Conservation (phyloP, 495 filamentous ascomycete species). For the Pyronema domesticum region DNA sequence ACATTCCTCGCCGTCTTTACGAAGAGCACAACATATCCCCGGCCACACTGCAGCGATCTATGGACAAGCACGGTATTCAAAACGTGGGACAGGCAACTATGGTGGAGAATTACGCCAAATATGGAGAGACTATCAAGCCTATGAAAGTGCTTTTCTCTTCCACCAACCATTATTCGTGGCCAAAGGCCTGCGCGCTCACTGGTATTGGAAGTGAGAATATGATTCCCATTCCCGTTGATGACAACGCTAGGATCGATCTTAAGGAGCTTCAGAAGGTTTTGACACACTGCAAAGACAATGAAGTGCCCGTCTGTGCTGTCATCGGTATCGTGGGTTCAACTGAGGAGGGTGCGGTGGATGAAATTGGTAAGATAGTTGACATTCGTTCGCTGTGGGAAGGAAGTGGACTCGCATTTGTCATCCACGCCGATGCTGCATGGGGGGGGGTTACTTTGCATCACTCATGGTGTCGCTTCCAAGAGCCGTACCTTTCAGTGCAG, state of each 20-base stretch:
- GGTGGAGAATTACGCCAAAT: neutral
- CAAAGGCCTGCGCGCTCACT: constrained; percentile 29
- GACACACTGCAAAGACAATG: constrained; percentile 17
- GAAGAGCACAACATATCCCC: constrained; percentile 27
- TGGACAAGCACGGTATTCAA: constrained; percentile 30
- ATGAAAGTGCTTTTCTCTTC: constrained; percentile 23
- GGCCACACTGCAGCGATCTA: constrained; percentile 21
- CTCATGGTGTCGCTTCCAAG: too few species aligned
- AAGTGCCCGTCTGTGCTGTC: constrained; percentile 24
- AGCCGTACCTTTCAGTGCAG: too few species aligned
- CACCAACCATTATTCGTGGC: constrained; percentile 35
- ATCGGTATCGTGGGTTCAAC: constrained; percentile 10
- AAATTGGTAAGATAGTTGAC: constrained; percentile 26
- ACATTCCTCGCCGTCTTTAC: constrained; percentile 27
- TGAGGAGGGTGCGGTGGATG: constrained; percentile 16
- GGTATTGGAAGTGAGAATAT: constrained; percentile 31
- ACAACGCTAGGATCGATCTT: constrained; percentile 27
- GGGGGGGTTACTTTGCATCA: constrained; percentile 35
- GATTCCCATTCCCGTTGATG: constrained; percentile 27
- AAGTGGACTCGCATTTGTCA: constrained; percentile 24
- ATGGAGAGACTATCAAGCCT: constrained; percentile 25
- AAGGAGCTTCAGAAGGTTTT: constrained; percentile 24
- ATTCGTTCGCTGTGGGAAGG: constrained; percentile 26
- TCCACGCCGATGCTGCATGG: constrained; percentile 34
- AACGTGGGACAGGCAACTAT: constrained; percentile 23